A percentile compares a stretch with the other conserved stretches of the same genome.
Conservation (phyloP, 192 early-diverging fungal species). For the Entomortierella chlamydospora region DNA sequence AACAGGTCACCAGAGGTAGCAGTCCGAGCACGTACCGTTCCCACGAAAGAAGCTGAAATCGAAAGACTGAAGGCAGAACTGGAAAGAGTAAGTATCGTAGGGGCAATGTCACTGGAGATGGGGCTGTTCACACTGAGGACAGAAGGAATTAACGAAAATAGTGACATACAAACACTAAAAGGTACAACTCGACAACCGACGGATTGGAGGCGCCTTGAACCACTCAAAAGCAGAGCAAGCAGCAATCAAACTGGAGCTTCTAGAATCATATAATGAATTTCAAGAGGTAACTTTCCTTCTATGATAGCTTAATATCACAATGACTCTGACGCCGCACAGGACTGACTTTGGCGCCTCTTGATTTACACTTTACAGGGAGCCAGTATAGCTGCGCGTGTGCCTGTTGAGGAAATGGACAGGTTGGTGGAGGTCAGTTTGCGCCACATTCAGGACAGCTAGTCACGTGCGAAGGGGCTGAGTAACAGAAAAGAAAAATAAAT, state of each 20-base stretch:
- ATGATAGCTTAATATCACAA: not conserved
- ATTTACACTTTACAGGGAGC: slow-evolving; percentile 7
- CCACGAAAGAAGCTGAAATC: slow-evolving; percentile 50
- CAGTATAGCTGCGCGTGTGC: slow-evolving; percentile 25
- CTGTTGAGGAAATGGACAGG: slow-evolving; percentile 26
- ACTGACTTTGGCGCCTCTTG: not conserved
- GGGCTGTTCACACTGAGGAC: not conserved
- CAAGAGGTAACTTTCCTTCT: slow-evolving; percentile 22
- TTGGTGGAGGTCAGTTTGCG: slow-evolving; percentile 6
- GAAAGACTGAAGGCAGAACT: slow-evolving; percentile 45
- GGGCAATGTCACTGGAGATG: not conserved
- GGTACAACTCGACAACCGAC: slow-evolving; percentile 43
- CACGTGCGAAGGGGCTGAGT: not conserved
- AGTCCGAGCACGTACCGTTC: slow-evolving; percentile 45
- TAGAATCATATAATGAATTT: slow-evolving; percentile 38
- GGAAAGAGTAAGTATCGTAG: slow-evolving; percentile 16
- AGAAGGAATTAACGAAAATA: not conserved
- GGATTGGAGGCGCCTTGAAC: slow-evolving; percentile 35
- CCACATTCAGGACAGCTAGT: slow-evolving; percentile 3
- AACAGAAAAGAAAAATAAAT: not conserved
- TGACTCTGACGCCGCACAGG: not conserved
- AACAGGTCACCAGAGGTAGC: slow-evolving; percentile 35
- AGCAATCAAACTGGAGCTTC: slow-evolving; percentile 22
- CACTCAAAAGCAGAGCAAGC: slow-evolving; percentile 39
- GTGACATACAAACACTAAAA: too few species aligned